Percentiles rank a stretch among this genome's conserved stretches.
Conservation (phyloP, 2,329 filamentous ascomycete species). For the Phaeoacremonium minimum region DNA sequence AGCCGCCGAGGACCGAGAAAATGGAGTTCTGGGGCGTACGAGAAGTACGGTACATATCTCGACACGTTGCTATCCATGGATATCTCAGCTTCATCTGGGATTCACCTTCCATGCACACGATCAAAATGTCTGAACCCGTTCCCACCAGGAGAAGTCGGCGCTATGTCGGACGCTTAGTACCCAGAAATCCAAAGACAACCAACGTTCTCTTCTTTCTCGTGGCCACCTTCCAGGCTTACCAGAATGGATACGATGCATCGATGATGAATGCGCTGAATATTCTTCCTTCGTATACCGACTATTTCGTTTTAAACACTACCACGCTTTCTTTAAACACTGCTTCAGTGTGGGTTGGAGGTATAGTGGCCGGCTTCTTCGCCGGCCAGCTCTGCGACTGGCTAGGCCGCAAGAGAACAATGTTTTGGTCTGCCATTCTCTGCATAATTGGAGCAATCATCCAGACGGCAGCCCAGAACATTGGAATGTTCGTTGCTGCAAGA, state of each 20-base stretch:
- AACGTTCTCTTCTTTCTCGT: too few relatives aligned
- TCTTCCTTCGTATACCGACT: constrained; percentile 49
- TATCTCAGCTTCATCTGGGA: too few relatives aligned
- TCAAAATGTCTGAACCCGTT: too few relatives aligned
- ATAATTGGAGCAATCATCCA: constrained; percentile 41
- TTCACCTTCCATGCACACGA: too few relatives aligned
- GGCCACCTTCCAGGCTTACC: too few relatives aligned
- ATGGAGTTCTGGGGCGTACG: too few relatives aligned
- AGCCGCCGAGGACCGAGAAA: too few relatives aligned
- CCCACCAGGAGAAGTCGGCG: too few relatives aligned
- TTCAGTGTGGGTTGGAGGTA: constrained; percentile 46
- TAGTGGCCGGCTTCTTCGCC: constrained; percentile 36
- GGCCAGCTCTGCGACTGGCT: constrained; percentile 35
- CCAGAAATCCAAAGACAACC: too few relatives aligned
- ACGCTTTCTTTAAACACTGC: constrained; percentile 51
- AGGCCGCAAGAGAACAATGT: constrained; percentile 36
- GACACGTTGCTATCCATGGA: too few relatives aligned
- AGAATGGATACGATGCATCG: constrained; percentile 6
- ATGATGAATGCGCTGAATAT: constrained; percentile 43
- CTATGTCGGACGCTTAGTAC: too few relatives aligned
- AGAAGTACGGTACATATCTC: too few relatives aligned
- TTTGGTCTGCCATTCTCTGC: constrained; percentile 32
- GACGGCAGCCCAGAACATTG: constrained; percentile 41
- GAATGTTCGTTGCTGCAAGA: constrained; percentile 43
- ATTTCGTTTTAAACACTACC: constrained; percentile 48